These are phyloP conservation scores for Carex cristatella DNA, from an alignment of 176 grass and related monocot species.

Conservation along the genomic window DNA sequence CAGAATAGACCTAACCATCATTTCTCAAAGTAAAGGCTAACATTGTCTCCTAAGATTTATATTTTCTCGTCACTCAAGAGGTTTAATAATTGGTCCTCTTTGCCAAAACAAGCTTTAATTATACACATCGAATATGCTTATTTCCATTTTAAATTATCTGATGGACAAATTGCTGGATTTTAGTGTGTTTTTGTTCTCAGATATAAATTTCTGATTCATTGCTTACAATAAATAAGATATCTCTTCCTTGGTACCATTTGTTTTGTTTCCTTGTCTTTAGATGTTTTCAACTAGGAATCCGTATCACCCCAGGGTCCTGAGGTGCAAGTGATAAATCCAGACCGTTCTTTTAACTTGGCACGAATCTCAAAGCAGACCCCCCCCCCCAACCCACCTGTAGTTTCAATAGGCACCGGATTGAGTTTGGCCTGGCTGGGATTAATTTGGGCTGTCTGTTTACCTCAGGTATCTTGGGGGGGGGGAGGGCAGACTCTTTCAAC, in stretches of 20 bases:
- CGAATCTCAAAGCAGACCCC: no score
- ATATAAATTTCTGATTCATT: neutral
- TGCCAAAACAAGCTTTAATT: neutral
- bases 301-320: no score
- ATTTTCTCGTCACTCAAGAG: neutral
- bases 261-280: neutral
- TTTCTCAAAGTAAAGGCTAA: neutral
- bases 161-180: neutral
- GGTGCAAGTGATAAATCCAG: no score
- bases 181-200: neutral
- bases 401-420: no score
- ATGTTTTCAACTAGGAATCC: neutral
- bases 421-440: no score
- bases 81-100: neutral
- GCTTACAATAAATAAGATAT: neutral
- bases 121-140: neutral
- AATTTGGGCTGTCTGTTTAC: no score
- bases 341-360: no score
- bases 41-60: neutral
- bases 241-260: neutral
- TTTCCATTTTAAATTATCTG: neutral
- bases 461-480: no score
- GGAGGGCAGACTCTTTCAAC: no score
- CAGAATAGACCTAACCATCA: neutral
- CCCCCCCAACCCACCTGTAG: no score